Evolutionary conservation across 75 land plant species (phyloP), one percentile per base, ranked within the genome.

Genomic region (Gnetum montanum): DNA sequence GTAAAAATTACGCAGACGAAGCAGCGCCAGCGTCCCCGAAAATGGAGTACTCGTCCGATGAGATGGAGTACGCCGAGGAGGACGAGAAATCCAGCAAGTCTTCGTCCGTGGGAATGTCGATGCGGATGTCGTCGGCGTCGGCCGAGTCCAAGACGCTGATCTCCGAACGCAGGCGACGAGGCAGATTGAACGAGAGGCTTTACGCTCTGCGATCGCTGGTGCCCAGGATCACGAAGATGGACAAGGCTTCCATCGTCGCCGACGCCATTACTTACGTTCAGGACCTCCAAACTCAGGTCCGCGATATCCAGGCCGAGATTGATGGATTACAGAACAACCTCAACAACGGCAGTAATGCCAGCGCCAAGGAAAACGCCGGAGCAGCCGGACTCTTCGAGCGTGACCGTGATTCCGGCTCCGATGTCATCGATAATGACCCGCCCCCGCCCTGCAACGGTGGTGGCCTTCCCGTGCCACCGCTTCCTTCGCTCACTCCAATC

Each of bases 191-290:
- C 68, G 97, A 91, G 63, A 88, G 72, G 72, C 85, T 91, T 28
- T 84, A 78, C 53, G 67, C 79, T 40, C 65, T 91, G 51, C 68
- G 97, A 20, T 46, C 97, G 1, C 63, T 88, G 27, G 97, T 91
- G 19, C 97, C 97, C n/a, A 84, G 81, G 56, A 91, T 91, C 34
- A 84, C 82, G 13, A 91, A 88, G 96, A 90, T 90, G 96, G 96
- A 90, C 72, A 90, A 86, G 46, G 96, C 84, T 0, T 90, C 96
- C 0, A 90, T 90, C 25, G 70, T 90, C 25, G 96, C 76, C 20
- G 96, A 90, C 64, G 96, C 96, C 1, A 82, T 82, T 0, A 54
- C 43, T 19, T 86, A 90, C 34, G 84, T 86, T 35, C 63, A 68
- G 48, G 71, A 80, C 6, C 61, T 90, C 35, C 84, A 90, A 59